These are phyloP conservation scores for Zygotorulaspora danielsina DNA, from an alignment of 805 yeast genomes.

Conservation along the genomic window DNA sequence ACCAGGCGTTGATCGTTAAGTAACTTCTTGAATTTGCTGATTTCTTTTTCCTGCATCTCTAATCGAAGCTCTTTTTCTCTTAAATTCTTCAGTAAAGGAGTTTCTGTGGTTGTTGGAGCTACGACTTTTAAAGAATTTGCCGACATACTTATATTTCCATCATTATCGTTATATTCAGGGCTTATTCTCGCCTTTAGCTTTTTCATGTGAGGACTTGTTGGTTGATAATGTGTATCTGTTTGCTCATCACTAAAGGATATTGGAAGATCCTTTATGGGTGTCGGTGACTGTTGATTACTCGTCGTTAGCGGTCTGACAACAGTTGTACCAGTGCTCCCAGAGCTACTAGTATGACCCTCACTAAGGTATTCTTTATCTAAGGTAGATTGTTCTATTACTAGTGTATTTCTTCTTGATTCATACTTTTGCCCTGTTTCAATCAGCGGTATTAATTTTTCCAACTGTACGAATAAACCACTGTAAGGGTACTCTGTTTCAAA, in stretches of 20 bases:
- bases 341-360: conserved; percentile 16
- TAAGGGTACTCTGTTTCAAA: conserved; percentile 60
- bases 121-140: conserved; percentile 12
- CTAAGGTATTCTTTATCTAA: not conserved
- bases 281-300: conserved; percentile 13
- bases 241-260: not conserved
- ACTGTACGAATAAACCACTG: conserved; percentile 71
- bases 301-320: conserved; percentile 14
- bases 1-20: conserved; percentile 33
- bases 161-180: not conserved
- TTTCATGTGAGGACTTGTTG: not conserved
- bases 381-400: conserved; percentile 3
- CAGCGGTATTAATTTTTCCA: conserved; percentile 40
- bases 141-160: conserved; percentile 17
- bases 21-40: conserved; percentile 26
- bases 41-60: conserved; percentile 22
- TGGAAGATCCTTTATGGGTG: conserved; percentile 10
- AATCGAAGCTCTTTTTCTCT: conserved; percentile 16
- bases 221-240: not conserved
- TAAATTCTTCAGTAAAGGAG: conserved; percentile 4
- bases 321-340: conserved; percentile 15
- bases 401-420: conserved; percentile 8
- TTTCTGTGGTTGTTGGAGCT: conserved; percentile 1
- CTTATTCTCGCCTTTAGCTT: not conserved
- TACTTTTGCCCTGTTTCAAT: conserved; percentile 19